A percentile compares a stretch with the other conserved stretches of the same genome.
Evolutionary conservation across 305 asterid species (phyloP).

Genomic region (Fraxinus sp.): DNA sequence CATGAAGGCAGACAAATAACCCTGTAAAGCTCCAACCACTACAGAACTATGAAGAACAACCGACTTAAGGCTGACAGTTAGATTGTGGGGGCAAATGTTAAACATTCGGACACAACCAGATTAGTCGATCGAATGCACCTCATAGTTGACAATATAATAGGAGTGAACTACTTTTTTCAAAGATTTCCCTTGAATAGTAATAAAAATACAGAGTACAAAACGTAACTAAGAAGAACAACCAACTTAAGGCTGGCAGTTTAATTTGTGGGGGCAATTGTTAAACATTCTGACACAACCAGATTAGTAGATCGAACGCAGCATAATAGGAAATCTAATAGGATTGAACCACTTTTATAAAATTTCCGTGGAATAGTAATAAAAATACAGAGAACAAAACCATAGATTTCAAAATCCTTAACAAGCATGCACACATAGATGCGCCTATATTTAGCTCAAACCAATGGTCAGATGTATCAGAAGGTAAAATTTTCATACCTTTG

Average conservation of each 20-base stretch:
- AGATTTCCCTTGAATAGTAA: neutral
- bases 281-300: neutral
- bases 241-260: neutral
- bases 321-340: neutral
- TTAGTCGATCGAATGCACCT: neutral
- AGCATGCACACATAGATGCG: constrained; percentile 5
- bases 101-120: neutral
- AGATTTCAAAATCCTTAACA: neutral
- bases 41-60: neutral
- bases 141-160: neutral
- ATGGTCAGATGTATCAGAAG: constrained; percentile 25
- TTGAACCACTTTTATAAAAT: neutral
- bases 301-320: neutral
- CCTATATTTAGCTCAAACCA: constrained; percentile 4
- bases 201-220: neutral
- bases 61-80: neutral
- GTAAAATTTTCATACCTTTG: constrained; percentile 70
- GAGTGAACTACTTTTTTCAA: neutral
- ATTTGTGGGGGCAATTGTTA: neutral
- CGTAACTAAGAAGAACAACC: neutral
- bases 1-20: neutral
- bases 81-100: neutral
- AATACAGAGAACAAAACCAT: neutral
- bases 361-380: neutral
- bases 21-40: neutral